Base-by-base conservation (phyloP, 2,329 filamentous ascomycete genomes). In the Epichloe scottii region DNA sequence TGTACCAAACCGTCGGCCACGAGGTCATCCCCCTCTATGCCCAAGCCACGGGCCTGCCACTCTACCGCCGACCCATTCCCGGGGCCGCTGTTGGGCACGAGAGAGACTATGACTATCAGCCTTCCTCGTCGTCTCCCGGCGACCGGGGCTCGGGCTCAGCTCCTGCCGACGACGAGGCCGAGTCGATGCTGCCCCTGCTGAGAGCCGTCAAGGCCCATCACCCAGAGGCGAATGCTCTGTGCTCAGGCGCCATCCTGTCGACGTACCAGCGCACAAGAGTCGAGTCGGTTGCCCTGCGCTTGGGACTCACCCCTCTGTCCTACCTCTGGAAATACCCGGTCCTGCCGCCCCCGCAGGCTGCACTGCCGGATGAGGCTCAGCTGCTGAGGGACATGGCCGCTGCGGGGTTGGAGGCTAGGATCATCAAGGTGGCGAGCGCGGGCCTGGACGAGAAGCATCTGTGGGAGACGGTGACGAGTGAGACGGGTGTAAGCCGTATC, bases 1-100 rank as follows among this genome's bases (percentile, higher is more conserved):
- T 98, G 93, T 98, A 97, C 73, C 93, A 98, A 73, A 98, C 93
- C 3, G 87, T 96, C 54, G 93, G 93, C 12, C 89, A 97, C 68
- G 77, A 81, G 52, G 73, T 96, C 17, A 84, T 97, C 52, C 89
- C 90, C 2, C 76, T 95, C 15, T 97, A 96, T 64, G 82, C 84
- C 54, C 68, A 78, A 46, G 89, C 88, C 35, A 82, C 95, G 2
- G 81, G 77, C 0, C 74, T 97, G 35, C 91, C 91, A 23, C 75
- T 98, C 2, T 96, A 93, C 67, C 83, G 93, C 19, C 79, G 84
- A 58, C 72, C 81, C 49, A 96, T 97, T 58, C 63, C 67, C 1
- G 93, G 91, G 40, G 72, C 70, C 5, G 85, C 88, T 1, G 75
- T 85, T 21, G 81, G 89, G 60, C 81, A 79, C 38, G 78, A 77